Evolutionary conservation across 768 basidiomycete species (phyloP).

Genomic region (Termitomyces sp.): DNA sequence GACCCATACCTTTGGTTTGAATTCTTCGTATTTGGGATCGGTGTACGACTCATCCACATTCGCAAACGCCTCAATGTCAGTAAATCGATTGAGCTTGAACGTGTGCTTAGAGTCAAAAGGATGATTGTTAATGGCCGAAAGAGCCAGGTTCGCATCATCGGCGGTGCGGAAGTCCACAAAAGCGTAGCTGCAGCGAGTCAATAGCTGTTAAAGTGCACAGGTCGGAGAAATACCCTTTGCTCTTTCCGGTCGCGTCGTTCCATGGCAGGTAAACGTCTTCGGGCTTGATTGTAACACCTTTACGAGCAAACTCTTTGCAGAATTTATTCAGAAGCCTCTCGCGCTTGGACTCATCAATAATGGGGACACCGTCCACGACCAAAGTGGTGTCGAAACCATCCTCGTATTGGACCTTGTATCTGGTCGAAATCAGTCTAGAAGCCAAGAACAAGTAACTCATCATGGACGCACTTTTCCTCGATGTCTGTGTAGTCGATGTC

Average conservation of each 20-base stretch:
- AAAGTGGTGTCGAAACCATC: slow-evolving; percentile 89
- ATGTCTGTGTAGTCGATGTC: slow-evolving; percentile 88
- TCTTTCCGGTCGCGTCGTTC: slow-evolving; percentile 78
- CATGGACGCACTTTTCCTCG: slow-evolving; percentile 67
- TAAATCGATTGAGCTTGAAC: slow-evolving; percentile 83
- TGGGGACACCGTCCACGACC: slow-evolving; percentile 89
- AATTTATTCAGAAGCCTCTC: slow-evolving; percentile 82
- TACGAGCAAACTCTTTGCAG: slow-evolving; percentile 79
- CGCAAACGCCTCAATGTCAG: slow-evolving; percentile 83
- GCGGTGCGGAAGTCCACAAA: slow-evolving; percentile 77
- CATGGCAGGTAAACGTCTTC: slow-evolving; percentile 87
- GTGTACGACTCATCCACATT: slow-evolving; percentile 75
- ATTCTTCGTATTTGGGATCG: slow-evolving; percentile 75
- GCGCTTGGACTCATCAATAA: slow-evolving; percentile 84
- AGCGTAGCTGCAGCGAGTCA: slow-evolving; percentile 52
- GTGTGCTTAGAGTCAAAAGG: slow-evolving; percentile 87
- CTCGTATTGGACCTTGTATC: slow-evolving; percentile 83
- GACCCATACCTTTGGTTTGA: slow-evolving; percentile 61
- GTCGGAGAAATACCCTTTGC: slow-evolving; percentile 76
- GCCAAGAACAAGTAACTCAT: not conserved
- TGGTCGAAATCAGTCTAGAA: slow-evolving; percentile 29
- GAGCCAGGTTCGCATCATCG: slow-evolving; percentile 69
- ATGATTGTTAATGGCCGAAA: slow-evolving; percentile 68
- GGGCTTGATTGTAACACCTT: slow-evolving; percentile 72
- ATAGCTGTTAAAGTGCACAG: not conserved